phyloP scores from a whole-genome alignment of 176 grass and related monocot species.

The Oryza australiensis region DNA sequence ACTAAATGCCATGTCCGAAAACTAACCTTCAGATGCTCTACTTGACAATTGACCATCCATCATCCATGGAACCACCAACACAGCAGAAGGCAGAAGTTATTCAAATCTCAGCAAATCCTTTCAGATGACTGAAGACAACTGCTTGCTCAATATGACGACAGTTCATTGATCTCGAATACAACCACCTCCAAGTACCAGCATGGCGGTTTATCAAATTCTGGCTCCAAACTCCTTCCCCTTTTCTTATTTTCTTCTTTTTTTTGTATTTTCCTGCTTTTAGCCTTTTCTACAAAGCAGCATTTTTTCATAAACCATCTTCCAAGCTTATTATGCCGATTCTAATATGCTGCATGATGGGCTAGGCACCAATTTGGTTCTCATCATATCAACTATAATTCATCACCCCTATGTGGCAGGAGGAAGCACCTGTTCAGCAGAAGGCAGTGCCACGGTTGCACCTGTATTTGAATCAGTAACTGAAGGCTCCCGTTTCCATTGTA shows the following conservation, averaged over 20 bases:
- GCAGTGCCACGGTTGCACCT: conserved; percentile 31
- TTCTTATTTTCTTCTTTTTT: conserved; percentile 22
- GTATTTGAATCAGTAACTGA: conserved; percentile 39
- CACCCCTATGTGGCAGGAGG: conserved; percentile 43
- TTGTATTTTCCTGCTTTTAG: conserved; percentile 13
- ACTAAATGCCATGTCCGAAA: conserved; percentile 21
- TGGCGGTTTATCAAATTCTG: background rate
- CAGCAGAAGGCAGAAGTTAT: conserved; percentile 21
- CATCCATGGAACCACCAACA: background rate
- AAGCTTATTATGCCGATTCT: conserved; percentile 23
- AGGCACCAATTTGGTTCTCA: conserved; percentile 28
- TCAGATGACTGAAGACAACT: conserved; percentile 26
- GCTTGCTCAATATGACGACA: background rate
- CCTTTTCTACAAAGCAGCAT: conserved; percentile 43
- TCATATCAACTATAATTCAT: conserved; percentile 36
- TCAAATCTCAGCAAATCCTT: background rate
- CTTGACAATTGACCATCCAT: conserved; percentile 15
- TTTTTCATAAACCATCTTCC: conserved; percentile 25
- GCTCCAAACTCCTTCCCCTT: background rate
- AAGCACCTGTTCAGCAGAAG: conserved; percentile 48
- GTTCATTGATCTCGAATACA: background rate
- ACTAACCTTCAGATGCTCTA: conserved; percentile 15
- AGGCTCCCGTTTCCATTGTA: conserved; percentile 89
- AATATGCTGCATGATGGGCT: conserved; percentile 4
- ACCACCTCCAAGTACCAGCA: conserved; percentile 22